Percentiles rank a stretch among this genome's conserved stretches.
Conservation (phyloP, 2,329 filamentous ascomycete species). For the Seiridium cupressi region DNA sequence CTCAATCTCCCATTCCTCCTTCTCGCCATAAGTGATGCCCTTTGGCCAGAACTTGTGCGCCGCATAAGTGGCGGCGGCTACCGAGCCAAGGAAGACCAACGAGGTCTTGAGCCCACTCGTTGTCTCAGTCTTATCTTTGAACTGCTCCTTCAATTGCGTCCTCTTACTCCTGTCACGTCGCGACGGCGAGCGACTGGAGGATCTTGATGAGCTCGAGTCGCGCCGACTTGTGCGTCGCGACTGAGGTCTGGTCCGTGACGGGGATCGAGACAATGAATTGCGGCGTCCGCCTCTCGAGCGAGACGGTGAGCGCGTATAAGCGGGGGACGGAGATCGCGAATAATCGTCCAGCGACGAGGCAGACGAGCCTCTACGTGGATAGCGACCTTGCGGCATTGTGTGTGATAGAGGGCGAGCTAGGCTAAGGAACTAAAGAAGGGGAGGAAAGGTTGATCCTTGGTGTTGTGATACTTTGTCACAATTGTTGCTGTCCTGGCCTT, state of each 20-base stretch:
- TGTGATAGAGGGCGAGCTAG: too few species aligned
- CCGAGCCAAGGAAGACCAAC: conserved; percentile 34
- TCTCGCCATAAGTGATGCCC: conserved; percentile 34
- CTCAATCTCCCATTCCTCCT: conserved; percentile 32
- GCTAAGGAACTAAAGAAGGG: too few species aligned
- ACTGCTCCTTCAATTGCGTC: conserved; percentile 1
- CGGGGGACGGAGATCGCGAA: conserved; percentile 6
- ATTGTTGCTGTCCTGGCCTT: too few species aligned
- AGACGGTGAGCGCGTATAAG: neutral
- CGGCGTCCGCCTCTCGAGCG: neutral
- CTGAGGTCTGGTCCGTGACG: neutral
- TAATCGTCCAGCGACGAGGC: neutral
- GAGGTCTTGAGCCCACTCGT: conserved; percentile 28
- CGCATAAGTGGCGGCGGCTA: conserved; percentile 33
- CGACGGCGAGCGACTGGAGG: conserved; percentile 2
- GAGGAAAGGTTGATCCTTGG: too few species aligned
- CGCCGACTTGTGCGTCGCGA: conserved; percentile 1
- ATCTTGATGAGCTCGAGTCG: conserved; percentile 6
- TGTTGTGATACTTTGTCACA: too few species aligned
- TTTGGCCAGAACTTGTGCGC: conserved; percentile 38
- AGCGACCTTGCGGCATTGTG: neutral
- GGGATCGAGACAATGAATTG: conserved; percentile 1
- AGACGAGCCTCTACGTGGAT: neutral
- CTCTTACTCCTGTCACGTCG: neutral
- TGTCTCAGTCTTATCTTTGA: conserved; percentile 16